Evolutionary conservation across 148 eudicot genomes (phyloP).

Genomic region (Heliamphora exappendiculata): DNA sequence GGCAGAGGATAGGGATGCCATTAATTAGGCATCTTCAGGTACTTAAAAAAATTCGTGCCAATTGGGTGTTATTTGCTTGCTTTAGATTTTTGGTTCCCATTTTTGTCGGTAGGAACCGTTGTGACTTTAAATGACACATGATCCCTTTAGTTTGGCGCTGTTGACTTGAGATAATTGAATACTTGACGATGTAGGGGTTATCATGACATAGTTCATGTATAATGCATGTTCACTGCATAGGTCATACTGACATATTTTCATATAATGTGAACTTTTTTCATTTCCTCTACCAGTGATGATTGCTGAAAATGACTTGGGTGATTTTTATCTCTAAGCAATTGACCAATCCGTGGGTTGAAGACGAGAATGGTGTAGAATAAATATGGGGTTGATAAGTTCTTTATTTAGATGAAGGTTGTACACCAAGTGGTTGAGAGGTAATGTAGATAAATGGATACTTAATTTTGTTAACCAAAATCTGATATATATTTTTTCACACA

Average conservation of each 20-base stretch:
- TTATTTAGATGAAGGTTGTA: background rate
- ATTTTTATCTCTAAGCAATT: background rate
- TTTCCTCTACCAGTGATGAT: background rate
- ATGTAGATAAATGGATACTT: background rate
- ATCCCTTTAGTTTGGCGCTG: background rate
- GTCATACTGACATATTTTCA: background rate
- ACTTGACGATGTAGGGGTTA: background rate
- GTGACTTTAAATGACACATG: background rate
- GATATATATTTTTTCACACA: background rate
- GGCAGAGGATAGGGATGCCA: conserved; percentile 74
- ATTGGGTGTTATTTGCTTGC: background rate
- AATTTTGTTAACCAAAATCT: background rate
- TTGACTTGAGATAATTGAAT: background rate
- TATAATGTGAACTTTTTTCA: background rate
- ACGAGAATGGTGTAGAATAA: background rate
- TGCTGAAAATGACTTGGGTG: background rate
- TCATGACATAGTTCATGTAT: background rate
- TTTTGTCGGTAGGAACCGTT: background rate
- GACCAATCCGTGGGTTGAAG: too few relatives aligned
- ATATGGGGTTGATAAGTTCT: background rate
- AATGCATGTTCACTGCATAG: background rate
- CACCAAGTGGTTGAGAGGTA: background rate
- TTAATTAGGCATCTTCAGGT: conserved; percentile 93
- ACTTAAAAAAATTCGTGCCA: conserved; percentile 6
- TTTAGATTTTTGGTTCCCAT: background rate